Evolutionary conservation across 129 eudicot genomes (phyloP).

Genomic region (Saussurea involucrata): DNA sequence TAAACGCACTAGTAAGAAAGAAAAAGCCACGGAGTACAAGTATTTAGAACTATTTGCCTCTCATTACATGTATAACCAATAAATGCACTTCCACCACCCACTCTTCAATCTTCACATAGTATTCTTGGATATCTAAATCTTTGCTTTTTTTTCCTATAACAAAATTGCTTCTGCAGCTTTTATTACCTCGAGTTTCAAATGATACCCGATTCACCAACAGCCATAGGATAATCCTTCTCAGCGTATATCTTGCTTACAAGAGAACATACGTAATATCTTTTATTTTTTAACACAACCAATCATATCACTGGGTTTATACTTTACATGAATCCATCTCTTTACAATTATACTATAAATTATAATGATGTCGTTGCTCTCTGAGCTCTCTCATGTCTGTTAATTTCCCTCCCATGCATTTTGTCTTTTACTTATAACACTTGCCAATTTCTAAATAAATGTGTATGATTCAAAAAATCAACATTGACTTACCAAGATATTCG

Average conservation of each 20-base stretch:
- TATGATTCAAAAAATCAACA: neutral
- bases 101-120: neutral
- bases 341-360: neutral
- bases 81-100: neutral
- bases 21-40: neutral
- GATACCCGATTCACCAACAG: neutral
- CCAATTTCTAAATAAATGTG: neutral
- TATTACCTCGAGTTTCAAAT: neutral
- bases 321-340: neutral
- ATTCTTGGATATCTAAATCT: neutral
- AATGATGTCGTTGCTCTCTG: neutral
- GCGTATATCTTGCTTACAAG: neutral
- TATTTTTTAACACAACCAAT: neutral
- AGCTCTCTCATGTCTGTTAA: neutral
- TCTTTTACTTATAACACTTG: neutral
- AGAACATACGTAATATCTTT: neutral
- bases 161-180: neutral
- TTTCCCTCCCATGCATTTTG: neutral
- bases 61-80: neutral
- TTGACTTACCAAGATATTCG: conserved; percentile 1
- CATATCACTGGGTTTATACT: neutral
- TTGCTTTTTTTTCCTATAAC: neutral
- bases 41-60: neutral
- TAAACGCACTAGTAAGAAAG: neutral
- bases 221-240: neutral